phyloP scores from a whole-genome alignment of 306 rosid genomes.

The Lagenaria siceraria region DNA sequence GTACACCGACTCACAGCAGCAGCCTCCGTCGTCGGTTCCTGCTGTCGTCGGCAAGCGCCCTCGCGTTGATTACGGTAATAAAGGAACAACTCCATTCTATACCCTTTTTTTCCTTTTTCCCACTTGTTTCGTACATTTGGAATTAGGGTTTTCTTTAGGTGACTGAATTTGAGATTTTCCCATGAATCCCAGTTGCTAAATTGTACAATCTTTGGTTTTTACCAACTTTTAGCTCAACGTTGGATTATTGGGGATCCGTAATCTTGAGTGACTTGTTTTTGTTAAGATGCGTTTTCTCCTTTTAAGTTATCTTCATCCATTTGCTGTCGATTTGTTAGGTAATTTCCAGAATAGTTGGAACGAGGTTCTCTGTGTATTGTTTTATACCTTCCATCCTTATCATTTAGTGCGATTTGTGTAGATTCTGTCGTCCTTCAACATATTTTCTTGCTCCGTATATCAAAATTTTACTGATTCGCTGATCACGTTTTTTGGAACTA shows the following conservation, averaged over 20 bases:
- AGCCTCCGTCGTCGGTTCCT: conserved; percentile 34
- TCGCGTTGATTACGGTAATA: conserved; percentile 69
- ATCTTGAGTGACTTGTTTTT: neutral
- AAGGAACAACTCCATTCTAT: neutral
- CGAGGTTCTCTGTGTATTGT: neutral
- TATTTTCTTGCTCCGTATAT: neutral
- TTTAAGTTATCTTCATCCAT: neutral
- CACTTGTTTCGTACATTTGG: neutral
- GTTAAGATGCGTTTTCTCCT: neutral
- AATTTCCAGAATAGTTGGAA: neutral
- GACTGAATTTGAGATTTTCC: neutral
- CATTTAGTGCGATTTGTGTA: neutral
- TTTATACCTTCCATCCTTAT: neutral
- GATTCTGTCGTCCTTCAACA: neutral
- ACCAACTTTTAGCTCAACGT: neutral
- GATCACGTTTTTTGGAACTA: neutral
- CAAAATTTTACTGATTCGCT: neutral
- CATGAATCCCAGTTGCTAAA: neutral
- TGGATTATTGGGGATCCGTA: neutral
- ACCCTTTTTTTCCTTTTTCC: neutral
- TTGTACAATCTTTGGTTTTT: neutral
- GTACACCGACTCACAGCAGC: conserved; percentile 64
- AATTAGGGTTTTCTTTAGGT: conserved; percentile 18
- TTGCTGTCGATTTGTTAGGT: neutral
- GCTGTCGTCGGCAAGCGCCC: conserved; percentile 64